Evolutionary conservation across 2,329 filamentous ascomycete species (phyloP).

Genomic region (Ophiocordyceps camponoti-floridani): DNA sequence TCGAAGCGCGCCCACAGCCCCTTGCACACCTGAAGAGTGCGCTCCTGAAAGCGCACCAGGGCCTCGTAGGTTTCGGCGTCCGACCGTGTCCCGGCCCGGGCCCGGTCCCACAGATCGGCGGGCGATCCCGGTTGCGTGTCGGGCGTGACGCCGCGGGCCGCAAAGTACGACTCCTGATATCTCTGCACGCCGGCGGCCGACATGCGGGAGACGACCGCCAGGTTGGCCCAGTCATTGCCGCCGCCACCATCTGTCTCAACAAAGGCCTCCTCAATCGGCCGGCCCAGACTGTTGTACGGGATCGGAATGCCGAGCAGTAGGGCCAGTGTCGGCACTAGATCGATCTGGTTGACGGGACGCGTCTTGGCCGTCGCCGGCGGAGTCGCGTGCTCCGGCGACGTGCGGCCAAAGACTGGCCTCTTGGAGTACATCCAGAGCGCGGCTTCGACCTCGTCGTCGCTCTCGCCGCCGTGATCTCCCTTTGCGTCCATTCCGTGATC

Average conservation of each 20-base stretch:
- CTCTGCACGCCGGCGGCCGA: constrained; percentile 72
- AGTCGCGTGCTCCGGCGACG: constrained; percentile 34
- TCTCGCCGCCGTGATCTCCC: constrained; percentile 96
- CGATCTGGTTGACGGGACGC: constrained; percentile 68
- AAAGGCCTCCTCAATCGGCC: constrained; percentile 89
- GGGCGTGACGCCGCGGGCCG: constrained; percentile 50
- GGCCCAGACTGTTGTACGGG: constrained; percentile 88
- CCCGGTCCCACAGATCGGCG: constrained; percentile 28
- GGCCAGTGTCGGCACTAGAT: constrained; percentile 81
- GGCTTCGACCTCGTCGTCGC: constrained; percentile 86
- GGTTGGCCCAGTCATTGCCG: constrained; percentile 55
- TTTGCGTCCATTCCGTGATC: constrained; percentile 98
- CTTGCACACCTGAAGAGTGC: constrained; percentile 66
- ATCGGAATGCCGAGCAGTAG: constrained; percentile 81
- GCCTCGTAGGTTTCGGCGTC: constrained; percentile 29
- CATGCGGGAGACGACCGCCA: constrained; percentile 61
- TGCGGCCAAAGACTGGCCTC: constrained; percentile 66
- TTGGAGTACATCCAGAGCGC: constrained; percentile 98
- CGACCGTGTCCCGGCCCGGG: constrained; percentile 20
- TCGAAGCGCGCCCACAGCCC: constrained; percentile 86
- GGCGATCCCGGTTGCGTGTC: constrained; percentile 24
- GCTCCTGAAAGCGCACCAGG: constrained; percentile 56
- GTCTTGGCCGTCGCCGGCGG: constrained; percentile 59
- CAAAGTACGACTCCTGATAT: constrained; percentile 73
- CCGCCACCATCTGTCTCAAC: constrained; percentile 48